These are phyloP conservation scores for Buxus sempervirens DNA, from an alignment of 164 flowering plant species.

Conservation along the genomic window DNA sequence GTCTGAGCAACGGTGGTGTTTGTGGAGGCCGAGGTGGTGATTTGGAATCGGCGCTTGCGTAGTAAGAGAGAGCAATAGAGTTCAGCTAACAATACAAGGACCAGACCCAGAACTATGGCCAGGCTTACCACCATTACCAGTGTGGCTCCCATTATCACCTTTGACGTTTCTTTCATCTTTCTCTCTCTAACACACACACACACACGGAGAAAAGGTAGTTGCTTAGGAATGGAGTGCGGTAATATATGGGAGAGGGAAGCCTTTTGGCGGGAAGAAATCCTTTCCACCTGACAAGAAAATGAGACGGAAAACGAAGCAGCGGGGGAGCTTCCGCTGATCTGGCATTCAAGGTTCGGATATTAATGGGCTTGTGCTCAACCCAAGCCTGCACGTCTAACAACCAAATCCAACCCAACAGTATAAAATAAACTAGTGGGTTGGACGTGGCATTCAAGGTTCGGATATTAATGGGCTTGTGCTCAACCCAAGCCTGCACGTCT, in stretches of 20 bases:
- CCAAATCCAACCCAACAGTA: no score
- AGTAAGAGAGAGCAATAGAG: slow-evolving; percentile 81
- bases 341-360: slow-evolving; percentile 22
- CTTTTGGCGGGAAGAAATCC: slow-evolving; percentile 47
- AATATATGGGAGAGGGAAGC: background rate
- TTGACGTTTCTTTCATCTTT: slow-evolving; percentile 59
- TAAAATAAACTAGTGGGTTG: no score
- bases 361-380: no score
- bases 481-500: no score
- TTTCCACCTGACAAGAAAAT: slow-evolving; percentile 12
- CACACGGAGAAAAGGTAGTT: no score
- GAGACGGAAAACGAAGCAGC: slow-evolving; percentile 9
- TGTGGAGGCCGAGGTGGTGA: slow-evolving; percentile 10
- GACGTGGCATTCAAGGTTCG: slow-evolving; percentile 28
- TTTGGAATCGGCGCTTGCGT: slow-evolving; percentile 35
- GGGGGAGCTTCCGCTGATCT: slow-evolving; percentile 20
- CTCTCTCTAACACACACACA: no score
- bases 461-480: no score
- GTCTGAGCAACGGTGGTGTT: slow-evolving; percentile 6
- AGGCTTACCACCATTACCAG: slow-evolving; percentile 57
- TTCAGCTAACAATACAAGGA: slow-evolving; percentile 68
- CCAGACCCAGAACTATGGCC: slow-evolving; percentile 50
- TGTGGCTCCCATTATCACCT: slow-evolving; percentile 71
- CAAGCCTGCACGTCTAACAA: no score
- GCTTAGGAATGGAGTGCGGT: background rate